A percentile compares a stretch with the other conserved stretches of the same genome.
Conservation (phyloP, 2,329 filamentous ascomycete species). For the Xylaria sp. region DNA sequence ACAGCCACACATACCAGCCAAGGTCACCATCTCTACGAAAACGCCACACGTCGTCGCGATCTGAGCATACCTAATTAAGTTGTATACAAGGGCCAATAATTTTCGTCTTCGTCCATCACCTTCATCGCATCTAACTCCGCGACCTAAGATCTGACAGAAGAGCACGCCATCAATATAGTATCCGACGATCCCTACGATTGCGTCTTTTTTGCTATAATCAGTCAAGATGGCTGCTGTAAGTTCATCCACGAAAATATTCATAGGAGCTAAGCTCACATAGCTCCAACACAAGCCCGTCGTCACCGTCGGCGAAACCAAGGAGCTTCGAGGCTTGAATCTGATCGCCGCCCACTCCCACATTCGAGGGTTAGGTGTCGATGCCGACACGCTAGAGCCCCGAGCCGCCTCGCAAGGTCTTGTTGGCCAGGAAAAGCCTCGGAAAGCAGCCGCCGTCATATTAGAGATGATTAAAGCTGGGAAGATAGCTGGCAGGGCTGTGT, state of each 20-base stretch:
- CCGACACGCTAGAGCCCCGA: slow-evolving; percentile 88
- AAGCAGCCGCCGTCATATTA: slow-evolving; percentile 93
- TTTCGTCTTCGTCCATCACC: slow-evolving; percentile 30
- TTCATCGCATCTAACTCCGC: slow-evolving; percentile 13
- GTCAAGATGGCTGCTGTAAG: slow-evolving; percentile 64
- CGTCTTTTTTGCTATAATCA: background rate
- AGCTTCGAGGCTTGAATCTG: slow-evolving; percentile 95
- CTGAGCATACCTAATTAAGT: slow-evolving; percentile 14
- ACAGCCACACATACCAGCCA: slow-evolving; percentile 19
- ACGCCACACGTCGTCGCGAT: slow-evolving; percentile 37
- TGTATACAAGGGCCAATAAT: slow-evolving; percentile 31
- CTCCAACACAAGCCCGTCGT: slow-evolving; percentile 61
- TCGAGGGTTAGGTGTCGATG: slow-evolving; percentile 91
- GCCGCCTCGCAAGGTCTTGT: slow-evolving; percentile 90
- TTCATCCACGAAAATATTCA: slow-evolving; percentile 32
- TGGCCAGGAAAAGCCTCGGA: slow-evolving; percentile 94
- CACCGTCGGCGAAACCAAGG: slow-evolving; percentile 93
- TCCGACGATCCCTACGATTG: background rate
- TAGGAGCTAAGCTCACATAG: slow-evolving; percentile 35
- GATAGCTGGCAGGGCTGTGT: slow-evolving; percentile 92
- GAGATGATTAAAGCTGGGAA: slow-evolving; percentile 99
- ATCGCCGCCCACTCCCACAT: slow-evolving; percentile 99
- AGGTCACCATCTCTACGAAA: background rate
- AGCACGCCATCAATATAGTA: background rate
- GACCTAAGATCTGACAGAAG: background rate